A percentile compares a stretch with the other conserved stretches of the same genome.
phyloP scores from a whole-genome alignment of 2,329 filamentous ascomycete species.

The Ophiocordyceps camponoti-saundersi region DNA sequence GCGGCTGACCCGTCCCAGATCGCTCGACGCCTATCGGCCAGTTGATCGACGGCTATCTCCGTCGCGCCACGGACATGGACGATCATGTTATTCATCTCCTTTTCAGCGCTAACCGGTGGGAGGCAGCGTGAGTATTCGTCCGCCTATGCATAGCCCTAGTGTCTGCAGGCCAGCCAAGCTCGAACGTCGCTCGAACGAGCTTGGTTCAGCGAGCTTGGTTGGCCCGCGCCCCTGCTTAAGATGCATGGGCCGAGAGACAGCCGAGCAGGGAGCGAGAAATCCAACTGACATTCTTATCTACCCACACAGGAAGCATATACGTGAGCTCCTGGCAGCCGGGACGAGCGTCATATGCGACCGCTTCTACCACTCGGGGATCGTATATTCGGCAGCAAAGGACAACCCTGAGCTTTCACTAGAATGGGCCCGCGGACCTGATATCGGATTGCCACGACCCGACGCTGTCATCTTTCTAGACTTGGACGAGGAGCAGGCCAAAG shows the following conservation, averaged over 20 bases:
- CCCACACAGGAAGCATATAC: slow-evolving; percentile 28
- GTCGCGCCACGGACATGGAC: slow-evolving; percentile 53
- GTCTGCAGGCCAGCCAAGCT: too few species aligned
- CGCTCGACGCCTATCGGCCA: slow-evolving; percentile 69
- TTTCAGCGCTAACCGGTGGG: slow-evolving; percentile 87
- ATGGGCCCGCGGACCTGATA: slow-evolving; percentile 75
- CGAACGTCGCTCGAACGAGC: too few species aligned
- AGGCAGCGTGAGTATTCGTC: slow-evolving; percentile 38
- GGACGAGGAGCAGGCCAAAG: slow-evolving; percentile 51
- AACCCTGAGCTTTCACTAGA: slow-evolving; percentile 50
- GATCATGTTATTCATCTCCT: slow-evolving; percentile 83
- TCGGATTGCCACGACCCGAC: slow-evolving; percentile 77
- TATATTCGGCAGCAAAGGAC: slow-evolving; percentile 80
- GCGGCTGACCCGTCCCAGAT: slow-evolving; percentile 29
- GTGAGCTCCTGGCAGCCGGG: slow-evolving; percentile 40
- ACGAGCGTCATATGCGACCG: slow-evolving; percentile 73
- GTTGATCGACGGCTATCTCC: slow-evolving; percentile 74
- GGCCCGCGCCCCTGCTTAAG: background rate
- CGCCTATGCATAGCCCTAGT: too few species aligned
- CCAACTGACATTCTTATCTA: background rate
- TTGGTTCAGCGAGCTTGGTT: too few species aligned
- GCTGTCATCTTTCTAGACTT: slow-evolving; percentile 77
- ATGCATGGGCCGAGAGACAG: background rate
- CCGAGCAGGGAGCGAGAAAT: background rate
- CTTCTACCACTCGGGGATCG: slow-evolving; percentile 88